Conservation (phyloP, 768 basidiomycete genomes). For the Trametes punicea region DNA sequence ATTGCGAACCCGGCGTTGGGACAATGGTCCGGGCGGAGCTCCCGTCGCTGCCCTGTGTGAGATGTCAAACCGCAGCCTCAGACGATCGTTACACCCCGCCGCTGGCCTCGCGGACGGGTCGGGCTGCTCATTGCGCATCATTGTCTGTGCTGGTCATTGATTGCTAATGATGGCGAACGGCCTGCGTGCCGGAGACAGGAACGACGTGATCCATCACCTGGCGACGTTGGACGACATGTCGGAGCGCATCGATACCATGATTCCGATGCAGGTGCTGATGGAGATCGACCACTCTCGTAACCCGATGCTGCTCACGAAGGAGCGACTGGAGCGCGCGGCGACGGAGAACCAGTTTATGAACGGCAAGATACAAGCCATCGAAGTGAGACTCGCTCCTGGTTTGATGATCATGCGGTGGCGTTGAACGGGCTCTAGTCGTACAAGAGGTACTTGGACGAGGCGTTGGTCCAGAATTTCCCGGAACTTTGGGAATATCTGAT, state of each 20-base stretch:
- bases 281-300: conserved; percentile 81
- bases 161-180: background rate
- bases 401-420: background rate
- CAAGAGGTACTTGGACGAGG: conserved; percentile 62
- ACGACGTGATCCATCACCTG: conserved; percentile 71
- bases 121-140: background rate
- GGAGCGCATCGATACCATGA: conserved; percentile 55
- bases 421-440: conserved; percentile 56
- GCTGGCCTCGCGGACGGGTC: background rate
- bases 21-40: background rate
- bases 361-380: conserved; percentile 77
- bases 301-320: conserved; percentile 78
- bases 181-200: conserved; percentile 40
- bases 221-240: conserved; percentile 66
- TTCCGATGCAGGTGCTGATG: conserved; percentile 70
- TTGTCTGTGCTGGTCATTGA: background rate
- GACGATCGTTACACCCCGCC: no score
- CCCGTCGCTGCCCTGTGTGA: no score
- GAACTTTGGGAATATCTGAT: conserved; percentile 42
- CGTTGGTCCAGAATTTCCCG: conserved; percentile 68
- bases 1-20: no score
- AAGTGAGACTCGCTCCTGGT: conserved; percentile 36
- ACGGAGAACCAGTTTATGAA: conserved; percentile 93
- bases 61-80: no score
- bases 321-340: conserved; percentile 76